A percentile compares a stretch with the other conserved stretches of the same genome.
These are phyloP conservation scores for Akanthomyces muscarius DNA, from an alignment of 2,329 filamentous ascomycete species.

Conservation along the genomic window DNA sequence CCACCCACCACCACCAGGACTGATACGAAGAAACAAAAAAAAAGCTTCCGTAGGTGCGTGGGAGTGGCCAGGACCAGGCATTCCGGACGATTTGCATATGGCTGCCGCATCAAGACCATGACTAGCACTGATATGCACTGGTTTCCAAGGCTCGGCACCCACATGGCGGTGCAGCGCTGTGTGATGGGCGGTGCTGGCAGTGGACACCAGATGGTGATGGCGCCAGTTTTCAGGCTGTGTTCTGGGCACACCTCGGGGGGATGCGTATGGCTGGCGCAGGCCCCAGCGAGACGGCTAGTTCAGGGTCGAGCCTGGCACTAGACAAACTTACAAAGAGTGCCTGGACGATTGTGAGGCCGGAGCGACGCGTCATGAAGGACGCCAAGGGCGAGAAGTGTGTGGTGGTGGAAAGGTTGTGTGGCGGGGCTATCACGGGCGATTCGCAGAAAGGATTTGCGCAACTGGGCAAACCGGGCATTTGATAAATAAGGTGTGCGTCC, in stretches of 20 bases:
- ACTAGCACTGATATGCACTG: slow-evolving; percentile 1
- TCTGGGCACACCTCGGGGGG: background rate
- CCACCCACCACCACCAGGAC: background rate
- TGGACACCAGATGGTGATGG: background rate
- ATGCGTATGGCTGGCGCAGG: background rate
- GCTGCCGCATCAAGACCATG: background rate
- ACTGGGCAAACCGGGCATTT: background rate
- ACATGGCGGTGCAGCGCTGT: background rate
- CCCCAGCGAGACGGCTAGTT: background rate
- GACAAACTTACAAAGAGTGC: slow-evolving; percentile 9
- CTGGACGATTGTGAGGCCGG: background rate
- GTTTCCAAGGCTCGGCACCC: slow-evolving; percentile 8
- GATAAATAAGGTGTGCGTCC: slow-evolving; percentile 12
- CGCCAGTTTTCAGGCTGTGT: background rate
- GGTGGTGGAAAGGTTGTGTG: slow-evolving; percentile 15
- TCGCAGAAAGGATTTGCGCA: slow-evolving; percentile 8
- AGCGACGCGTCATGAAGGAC: slow-evolving; percentile 16
- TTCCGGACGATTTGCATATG: slow-evolving; percentile 12
- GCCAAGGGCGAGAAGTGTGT: slow-evolving; percentile 13
- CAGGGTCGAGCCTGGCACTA: slow-evolving; percentile 2
- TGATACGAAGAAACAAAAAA: background rate
- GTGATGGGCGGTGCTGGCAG: background rate
- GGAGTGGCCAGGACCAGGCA: background rate
- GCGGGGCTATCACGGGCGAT: slow-evolving; percentile 11
- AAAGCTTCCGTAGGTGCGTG: background rate